Conservation (phyloP, 768 basidiomycete species). For the Ramaria rubella region DNA sequence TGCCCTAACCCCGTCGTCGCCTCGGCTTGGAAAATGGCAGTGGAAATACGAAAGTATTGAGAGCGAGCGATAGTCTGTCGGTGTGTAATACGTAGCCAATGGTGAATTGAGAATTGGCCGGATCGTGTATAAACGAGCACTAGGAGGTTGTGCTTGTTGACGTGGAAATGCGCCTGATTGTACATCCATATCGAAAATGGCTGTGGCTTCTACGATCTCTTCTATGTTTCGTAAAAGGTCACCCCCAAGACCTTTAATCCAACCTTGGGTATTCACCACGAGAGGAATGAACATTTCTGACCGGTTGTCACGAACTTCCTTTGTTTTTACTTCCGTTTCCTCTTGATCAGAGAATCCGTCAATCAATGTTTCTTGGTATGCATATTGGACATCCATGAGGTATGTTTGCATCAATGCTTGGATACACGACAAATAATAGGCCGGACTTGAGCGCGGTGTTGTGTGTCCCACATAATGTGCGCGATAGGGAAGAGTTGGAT, state of each 20-base stretch:
- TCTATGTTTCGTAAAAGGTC: slow-evolving; percentile 72
- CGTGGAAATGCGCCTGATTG: neutral
- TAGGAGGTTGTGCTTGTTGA: neutral
- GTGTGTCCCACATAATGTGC: slow-evolving; percentile 81
- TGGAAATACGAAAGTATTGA: slow-evolving; percentile 77
- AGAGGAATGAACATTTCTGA: slow-evolving; percentile 65
- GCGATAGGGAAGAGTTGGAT: slow-evolving; percentile 59
- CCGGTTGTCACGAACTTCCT: slow-evolving; percentile 25
- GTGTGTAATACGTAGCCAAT: slow-evolving; percentile 39
- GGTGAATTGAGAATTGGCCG: slow-evolving; percentile 43
- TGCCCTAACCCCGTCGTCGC: slow-evolving; percentile 32
- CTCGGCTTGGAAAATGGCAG: slow-evolving; percentile 30
- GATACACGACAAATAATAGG: slow-evolving; percentile 66
- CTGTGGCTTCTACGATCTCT: slow-evolving; percentile 50
- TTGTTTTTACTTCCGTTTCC: neutral
- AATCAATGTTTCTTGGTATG: slow-evolving; percentile 20
- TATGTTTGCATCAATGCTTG: slow-evolving; percentile 61
- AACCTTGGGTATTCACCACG: slow-evolving; percentile 94
- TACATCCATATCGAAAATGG: slow-evolving; percentile 39
- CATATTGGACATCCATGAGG: slow-evolving; percentile 58
- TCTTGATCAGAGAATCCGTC: slow-evolving; percentile 17
- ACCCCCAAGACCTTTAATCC: slow-evolving; percentile 89
- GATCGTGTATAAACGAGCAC: slow-evolving; percentile 18
- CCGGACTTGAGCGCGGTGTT: slow-evolving; percentile 70
- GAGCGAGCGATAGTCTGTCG: slow-evolving; percentile 67